phyloP scores from a whole-genome alignment of 2,329 filamentous ascomycete species.

The Exophiala aquamarina region DNA sequence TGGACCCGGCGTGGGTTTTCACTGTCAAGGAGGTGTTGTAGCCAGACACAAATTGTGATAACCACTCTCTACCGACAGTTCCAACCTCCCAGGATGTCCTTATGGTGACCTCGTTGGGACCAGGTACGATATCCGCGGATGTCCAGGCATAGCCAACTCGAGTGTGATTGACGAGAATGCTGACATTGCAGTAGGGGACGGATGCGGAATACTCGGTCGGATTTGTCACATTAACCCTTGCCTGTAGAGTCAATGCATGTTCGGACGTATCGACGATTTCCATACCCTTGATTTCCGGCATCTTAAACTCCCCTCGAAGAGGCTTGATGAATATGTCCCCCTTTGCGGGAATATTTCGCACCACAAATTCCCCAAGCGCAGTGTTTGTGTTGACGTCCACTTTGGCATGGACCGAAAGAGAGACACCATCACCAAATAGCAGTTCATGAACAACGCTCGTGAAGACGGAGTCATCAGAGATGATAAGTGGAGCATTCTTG shows the following conservation, averaged over 20 bases:
- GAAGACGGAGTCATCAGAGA: constrained; percentile 78
- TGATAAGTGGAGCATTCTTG: constrained; percentile 74
- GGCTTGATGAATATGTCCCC: constrained; percentile 85
- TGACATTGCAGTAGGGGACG: constrained; percentile 77
- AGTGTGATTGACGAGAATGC: constrained; percentile 71
- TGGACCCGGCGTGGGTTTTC: constrained; percentile 66
- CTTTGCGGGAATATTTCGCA: constrained; percentile 80
- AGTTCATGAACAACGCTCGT: constrained; percentile 77
- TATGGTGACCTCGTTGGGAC: constrained; percentile 69
- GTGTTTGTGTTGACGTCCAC: constrained; percentile 84
- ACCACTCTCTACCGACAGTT: constrained; percentile 65
- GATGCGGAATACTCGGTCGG: constrained; percentile 81
- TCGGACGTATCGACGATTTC: constrained; percentile 70
- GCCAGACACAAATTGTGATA: constrained; percentile 86
- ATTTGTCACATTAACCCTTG: constrained; percentile 80
- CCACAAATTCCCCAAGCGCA: constrained; percentile 73
- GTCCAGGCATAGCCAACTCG: constrained; percentile 70
- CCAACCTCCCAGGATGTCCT: constrained; percentile 76
- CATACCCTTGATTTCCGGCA: constrained; percentile 69
- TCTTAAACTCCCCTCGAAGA: constrained; percentile 51
- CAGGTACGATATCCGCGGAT: constrained; percentile 64
- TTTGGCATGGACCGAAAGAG: constrained; percentile 71
- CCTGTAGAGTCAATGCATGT: constrained; percentile 69
- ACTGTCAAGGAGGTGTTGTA: constrained; percentile 79
- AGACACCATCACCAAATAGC: constrained; percentile 69